phyloP scores from a whole-genome alignment of 176 grass and related monocot species.

The Carex myosuroides region DNA sequence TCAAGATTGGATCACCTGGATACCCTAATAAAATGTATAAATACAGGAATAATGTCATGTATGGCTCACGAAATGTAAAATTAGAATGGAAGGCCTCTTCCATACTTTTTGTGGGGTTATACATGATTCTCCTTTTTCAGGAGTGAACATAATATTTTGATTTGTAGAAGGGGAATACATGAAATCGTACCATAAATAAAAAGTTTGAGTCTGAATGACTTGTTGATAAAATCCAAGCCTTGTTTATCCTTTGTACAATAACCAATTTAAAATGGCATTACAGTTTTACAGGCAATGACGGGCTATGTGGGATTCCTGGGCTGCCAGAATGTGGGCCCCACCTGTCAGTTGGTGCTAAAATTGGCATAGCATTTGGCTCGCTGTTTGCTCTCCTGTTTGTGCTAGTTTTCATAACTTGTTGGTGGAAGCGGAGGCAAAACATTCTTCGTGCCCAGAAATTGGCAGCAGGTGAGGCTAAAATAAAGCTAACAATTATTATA shows the following conservation, averaged over 20 bases:
- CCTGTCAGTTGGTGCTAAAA: slow-evolving; percentile 77
- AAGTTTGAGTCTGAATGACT: not conserved
- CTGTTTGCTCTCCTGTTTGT: slow-evolving; percentile 56
- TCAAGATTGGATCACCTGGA: no score
- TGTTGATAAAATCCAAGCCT: not conserved
- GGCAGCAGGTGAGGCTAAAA: slow-evolving; percentile 50
- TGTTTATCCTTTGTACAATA: not conserved
- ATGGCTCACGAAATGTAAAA: not conserved
- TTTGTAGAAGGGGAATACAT: not conserved
- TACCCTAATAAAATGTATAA: not conserved
- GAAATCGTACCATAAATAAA: not conserved
- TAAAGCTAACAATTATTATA: not conserved
- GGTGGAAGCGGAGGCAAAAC: slow-evolving; percentile 93
- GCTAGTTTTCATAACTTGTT: slow-evolving; percentile 65
- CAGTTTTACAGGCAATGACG: slow-evolving; percentile 85
- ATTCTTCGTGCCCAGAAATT: slow-evolving; percentile 70
- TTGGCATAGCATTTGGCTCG: slow-evolving; percentile 66
- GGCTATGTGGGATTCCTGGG: slow-evolving; percentile 89
- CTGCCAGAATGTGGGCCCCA: slow-evolving; percentile 73
- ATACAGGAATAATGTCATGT: not conserved
- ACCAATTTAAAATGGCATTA: slow-evolving; percentile 11
- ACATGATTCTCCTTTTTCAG: not conserved
- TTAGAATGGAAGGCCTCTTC: not conserved
- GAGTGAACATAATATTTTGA: not conserved
- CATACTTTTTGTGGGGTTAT: not conserved